Conservation (phyloP, 805 yeast genomes). For the Kluyveromyces dobzhanskii region DNA sequence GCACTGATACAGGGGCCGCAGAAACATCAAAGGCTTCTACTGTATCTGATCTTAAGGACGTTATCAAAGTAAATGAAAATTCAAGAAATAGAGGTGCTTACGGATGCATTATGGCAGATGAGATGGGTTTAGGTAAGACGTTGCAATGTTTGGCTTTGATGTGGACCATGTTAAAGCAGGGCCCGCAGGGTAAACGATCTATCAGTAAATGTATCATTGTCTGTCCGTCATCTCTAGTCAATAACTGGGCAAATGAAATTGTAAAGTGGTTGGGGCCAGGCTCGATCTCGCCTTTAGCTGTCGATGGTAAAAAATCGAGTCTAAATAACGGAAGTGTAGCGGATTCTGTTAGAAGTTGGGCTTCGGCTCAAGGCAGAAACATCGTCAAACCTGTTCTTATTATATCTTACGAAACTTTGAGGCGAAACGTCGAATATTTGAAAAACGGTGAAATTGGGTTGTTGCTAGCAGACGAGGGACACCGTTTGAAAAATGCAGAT, state of each 20-base stretch:
- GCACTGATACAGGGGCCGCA: neutral
- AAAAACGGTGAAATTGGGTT: conserved; percentile 77
- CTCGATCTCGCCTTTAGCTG: conserved; percentile 78
- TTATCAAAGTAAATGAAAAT: conserved; percentile 20
- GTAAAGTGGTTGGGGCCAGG: conserved; percentile 94
- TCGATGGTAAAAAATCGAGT: conserved; percentile 69
- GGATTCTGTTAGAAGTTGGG: conserved; percentile 71
- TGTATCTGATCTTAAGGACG: neutral
- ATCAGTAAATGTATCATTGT: conserved; percentile 88
- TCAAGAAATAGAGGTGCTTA: conserved; percentile 54
- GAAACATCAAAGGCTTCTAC: neutral
- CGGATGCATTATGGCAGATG: conserved; percentile 98
- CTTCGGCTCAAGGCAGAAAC: conserved; percentile 76
- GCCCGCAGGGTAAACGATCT: conserved; percentile 73
- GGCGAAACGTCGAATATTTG: conserved; percentile 74
- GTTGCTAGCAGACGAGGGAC: conserved; percentile 81
- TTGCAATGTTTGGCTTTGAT: conserved; percentile 79
- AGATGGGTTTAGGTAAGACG: conserved; percentile 92
- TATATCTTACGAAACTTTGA: conserved; percentile 85
- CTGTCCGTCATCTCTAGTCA: conserved; percentile 88
- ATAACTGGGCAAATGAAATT: conserved; percentile 96
- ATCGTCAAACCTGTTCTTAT: conserved; percentile 90
- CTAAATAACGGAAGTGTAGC: conserved; percentile 62
- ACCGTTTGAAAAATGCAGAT: conserved; percentile 78
- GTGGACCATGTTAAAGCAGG: conserved; percentile 88